Base-by-base conservation (phyloP, 2,329 filamentous ascomycete genomes). In the Apiospora marii region DNA sequence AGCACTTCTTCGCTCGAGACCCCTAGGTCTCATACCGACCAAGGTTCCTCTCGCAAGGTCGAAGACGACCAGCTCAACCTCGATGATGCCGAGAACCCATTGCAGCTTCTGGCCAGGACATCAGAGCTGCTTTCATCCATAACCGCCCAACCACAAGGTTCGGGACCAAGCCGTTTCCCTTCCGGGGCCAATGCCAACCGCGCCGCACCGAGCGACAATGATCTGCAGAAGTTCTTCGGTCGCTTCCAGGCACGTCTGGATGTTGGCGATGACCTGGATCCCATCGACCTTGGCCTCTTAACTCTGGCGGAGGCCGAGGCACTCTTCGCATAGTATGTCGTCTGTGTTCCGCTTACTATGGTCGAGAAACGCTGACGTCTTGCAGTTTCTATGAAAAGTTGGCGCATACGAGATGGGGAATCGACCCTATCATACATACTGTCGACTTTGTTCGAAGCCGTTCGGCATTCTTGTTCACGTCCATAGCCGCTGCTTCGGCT, bases 11-110 rank as follows among this genome's bases (percentile, higher is more conserved):
- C 79, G 12, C 73, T 79, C 67, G 79, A 75, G 30, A 80, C 80
- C 0, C 76, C 80, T 7, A 76, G 79, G 6, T 80, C 79, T 7
- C 80, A 80, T 67, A 73, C 75, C 19, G 79, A 79, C 34, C 75
- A 76, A n/a, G 74, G 72, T 1, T 53, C 75, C 1, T 71, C 73
- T 24, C 82, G 84, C 70, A 83, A 81, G 41, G 78, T 81, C 0
- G 85, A 87, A 37, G 86, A 87, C 70, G 82, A 83, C 61, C 84
- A 85, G 73, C 81, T 87, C 44, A 82, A 88, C 61, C 78, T 83
- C 8, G 92, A 94, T 76, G 92, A 93, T 79, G 92, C 92, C 4
- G 92, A 94, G 78, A 94, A 94, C 74, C 92, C 92, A 0, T 83
- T 94, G 6, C 92, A 94, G 79, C 83, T 94, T 22, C 89, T 94